Percentiles rank a stretch among this genome's conserved stretches.
These are phyloP conservation scores for Phytophthora meadii DNA, from an alignment of 352 stramenopile species.

Conservation along the genomic window DNA sequence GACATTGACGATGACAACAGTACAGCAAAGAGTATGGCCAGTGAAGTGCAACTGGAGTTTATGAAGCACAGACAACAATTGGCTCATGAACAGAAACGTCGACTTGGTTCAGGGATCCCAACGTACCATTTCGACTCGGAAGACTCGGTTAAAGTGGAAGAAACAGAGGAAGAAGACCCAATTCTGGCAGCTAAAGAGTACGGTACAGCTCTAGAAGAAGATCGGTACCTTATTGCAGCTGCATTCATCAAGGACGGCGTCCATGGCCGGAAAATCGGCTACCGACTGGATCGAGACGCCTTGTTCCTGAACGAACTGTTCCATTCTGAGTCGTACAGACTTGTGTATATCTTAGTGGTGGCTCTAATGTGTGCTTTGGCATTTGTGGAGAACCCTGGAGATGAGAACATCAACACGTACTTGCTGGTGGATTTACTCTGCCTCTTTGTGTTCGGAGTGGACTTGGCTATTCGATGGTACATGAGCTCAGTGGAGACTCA, in stretches of 20 bases:
- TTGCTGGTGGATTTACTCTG: conserved; percentile 72
- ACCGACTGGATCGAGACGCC: conserved; percentile 72
- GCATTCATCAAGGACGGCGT: conserved; percentile 85
- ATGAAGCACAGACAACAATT: conserved; percentile 63
- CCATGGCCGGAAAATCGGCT: conserved; percentile 86
- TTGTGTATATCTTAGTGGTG: conserved; percentile 78
- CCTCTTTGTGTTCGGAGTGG: conserved; percentile 63
- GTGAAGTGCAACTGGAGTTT: conserved; percentile 78
- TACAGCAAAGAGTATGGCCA: conserved; percentile 86
- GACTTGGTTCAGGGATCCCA: conserved; percentile 41
- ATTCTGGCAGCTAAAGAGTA: conserved; percentile 41
- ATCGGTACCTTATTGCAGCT: conserved; percentile 79
- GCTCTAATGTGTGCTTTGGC: conserved; percentile 67
- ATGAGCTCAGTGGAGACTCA: conserved; percentile 87
- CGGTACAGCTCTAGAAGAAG: conserved; percentile 48
- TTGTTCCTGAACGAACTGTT: conserved; percentile 78
- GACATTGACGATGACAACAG: conserved; percentile 83
- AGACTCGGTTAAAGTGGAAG: conserved; percentile 12
- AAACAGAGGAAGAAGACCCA: conserved; percentile 34
- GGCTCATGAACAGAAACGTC: conserved; percentile 47
- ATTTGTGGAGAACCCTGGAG: conserved; percentile 67
- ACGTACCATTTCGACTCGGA: conserved; percentile 46
- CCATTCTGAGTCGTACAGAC: conserved; percentile 73
- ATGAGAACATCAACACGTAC: conserved; percentile 59
- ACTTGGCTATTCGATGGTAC: conserved; percentile 80